A percentile compares a stretch with the other conserved stretches of the same genome.
phyloP scores from a whole-genome alignment of 2,329 filamentous ascomycete genomes.

The Colletotrichum kahawae region DNA sequence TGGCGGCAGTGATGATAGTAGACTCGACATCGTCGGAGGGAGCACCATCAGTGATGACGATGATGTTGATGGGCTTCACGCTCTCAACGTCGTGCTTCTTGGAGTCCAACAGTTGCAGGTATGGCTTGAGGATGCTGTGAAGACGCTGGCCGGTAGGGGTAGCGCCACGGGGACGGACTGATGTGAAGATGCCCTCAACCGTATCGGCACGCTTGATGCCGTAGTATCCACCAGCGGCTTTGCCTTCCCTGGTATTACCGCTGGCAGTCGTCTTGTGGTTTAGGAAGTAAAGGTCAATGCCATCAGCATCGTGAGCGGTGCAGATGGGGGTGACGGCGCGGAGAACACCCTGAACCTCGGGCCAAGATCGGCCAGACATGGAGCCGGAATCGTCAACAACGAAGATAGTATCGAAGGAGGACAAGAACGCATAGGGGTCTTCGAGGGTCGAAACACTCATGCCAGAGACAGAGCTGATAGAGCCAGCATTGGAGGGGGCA shows the following conservation, averaged over 20 bases:
- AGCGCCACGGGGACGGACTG: conserved; percentile 64
- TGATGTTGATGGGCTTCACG: conserved; percentile 85
- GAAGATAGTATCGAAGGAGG: conserved; percentile 84
- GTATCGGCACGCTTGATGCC: conserved; percentile 63
- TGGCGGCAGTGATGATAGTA: conserved; percentile 70
- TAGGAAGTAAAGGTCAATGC: conserved; percentile 90
- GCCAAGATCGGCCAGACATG: conserved; percentile 81
- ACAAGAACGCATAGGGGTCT: conserved; percentile 78
- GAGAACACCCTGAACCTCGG: conserved; percentile 74
- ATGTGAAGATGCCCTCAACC: conserved; percentile 74
- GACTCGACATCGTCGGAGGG: conserved; percentile 80
- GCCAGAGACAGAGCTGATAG: conserved; percentile 18
- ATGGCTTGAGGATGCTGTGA: conserved; percentile 73
- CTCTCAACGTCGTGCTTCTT: conserved; percentile 44
- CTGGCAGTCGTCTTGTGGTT: conserved; percentile 62
- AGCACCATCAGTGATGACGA: conserved; percentile 89
- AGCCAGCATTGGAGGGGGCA: conserved; percentile 22
- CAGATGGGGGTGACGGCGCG: conserved; percentile 81
- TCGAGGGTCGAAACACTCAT: conserved; percentile 51
- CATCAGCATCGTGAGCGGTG: conserved; percentile 78
- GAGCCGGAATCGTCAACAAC: conserved; percentile 91
- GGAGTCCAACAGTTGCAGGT: conserved; percentile 54
- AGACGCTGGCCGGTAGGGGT: conserved; percentile 81
- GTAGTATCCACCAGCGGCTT: conserved; percentile 61
- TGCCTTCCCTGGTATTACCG: conserved; percentile 33